A percentile compares a stretch with the other conserved stretches of the same genome.
These are phyloP conservation scores for Diplodia sapinea DNA, from an alignment of 2,329 filamentous ascomycete species.

Conservation along the genomic window DNA sequence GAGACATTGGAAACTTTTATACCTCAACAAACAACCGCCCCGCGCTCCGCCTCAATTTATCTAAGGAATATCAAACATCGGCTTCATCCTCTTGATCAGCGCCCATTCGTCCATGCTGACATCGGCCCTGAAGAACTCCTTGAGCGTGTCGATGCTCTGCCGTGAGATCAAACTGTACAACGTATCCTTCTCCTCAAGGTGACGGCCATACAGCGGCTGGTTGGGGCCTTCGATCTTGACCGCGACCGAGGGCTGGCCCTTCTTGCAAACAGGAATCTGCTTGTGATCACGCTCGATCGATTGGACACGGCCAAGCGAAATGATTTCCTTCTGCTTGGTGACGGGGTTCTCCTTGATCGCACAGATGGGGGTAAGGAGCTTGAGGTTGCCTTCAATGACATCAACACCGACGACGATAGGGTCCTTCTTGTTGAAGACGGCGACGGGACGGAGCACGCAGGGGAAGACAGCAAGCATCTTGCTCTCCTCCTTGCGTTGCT, in stretches of 20 bases:
- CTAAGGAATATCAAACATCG: constrained; percentile 82
- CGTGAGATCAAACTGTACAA: constrained; percentile 89
- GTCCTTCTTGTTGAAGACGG: constrained; percentile 97
- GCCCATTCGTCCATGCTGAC: constrained; percentile 93
- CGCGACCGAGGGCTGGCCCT: constrained; percentile 94
- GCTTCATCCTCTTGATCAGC: constrained; percentile 94
- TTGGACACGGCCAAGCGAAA: constrained; percentile 89
- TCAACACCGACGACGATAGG: constrained; percentile 96
- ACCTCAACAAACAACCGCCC: neutral
- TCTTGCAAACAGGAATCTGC: constrained; percentile 88
- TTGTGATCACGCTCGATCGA: constrained; percentile 99
- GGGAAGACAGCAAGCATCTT: constrained; percentile 98
- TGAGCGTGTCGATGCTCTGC: constrained; percentile 89
- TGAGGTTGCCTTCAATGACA: constrained; percentile 86
- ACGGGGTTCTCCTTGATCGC: constrained; percentile 81
- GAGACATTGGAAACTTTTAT: constrained; percentile 1
- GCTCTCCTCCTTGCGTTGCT: constrained; percentile 94
- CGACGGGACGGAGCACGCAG: constrained; percentile 85
- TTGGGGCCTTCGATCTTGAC: constrained; percentile 95
- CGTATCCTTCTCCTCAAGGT: constrained; percentile 87
- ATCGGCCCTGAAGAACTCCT: constrained; percentile 91
- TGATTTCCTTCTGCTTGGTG: constrained; percentile 81
- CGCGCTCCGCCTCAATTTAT: neutral
- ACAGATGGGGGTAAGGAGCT: constrained; percentile 86
- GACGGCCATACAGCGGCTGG: constrained; percentile 92